Evolutionary conservation across 345 rosid genomes (phyloP).

Genomic region (Hibiscus trionum): DNA sequence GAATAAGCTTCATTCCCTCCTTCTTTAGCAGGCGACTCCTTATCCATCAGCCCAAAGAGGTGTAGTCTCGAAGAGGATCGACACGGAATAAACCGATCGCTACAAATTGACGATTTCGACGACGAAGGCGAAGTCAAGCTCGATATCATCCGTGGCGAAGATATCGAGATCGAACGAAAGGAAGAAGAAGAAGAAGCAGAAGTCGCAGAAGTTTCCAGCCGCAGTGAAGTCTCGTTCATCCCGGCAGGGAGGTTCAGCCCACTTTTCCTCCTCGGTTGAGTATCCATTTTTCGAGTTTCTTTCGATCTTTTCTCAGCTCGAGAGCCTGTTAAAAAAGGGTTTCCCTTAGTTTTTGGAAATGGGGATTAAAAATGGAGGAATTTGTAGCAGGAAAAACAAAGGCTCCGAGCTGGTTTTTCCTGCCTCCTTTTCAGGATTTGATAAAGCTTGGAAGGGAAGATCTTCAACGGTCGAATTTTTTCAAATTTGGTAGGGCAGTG

Average conservation of each 20-base stretch:
- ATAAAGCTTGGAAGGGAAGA: neutral
- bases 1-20: conserved; percentile 84
- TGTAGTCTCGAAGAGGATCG: conserved; percentile 90
- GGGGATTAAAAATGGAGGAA: neutral
- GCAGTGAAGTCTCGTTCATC: conserved; percentile 64
- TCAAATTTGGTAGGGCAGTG: neutral
- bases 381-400: conserved; percentile 3
- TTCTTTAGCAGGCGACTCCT: conserved; percentile 75
- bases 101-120: conserved; percentile 59
- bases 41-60: conserved; percentile 75
- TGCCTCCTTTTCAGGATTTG: neutral
- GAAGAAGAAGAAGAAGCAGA: neutral
- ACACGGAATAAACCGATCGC: conserved; percentile 95
- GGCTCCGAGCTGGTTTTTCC: conserved; percentile 14
- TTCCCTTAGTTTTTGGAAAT: neutral
- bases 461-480: conserved; percentile 43
- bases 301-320: neutral
- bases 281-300: conserved; percentile 44
- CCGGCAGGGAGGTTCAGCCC: conserved; percentile 86
- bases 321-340: neutral
- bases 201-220: conserved; percentile 41
- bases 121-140: conserved; percentile 55
- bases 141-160: conserved; percentile 50
- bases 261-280: conserved; percentile 52
- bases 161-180: conserved; percentile 5